Conservation (phyloP, 2,329 filamentous ascomycete species). For the Penicillium sp. region DNA sequence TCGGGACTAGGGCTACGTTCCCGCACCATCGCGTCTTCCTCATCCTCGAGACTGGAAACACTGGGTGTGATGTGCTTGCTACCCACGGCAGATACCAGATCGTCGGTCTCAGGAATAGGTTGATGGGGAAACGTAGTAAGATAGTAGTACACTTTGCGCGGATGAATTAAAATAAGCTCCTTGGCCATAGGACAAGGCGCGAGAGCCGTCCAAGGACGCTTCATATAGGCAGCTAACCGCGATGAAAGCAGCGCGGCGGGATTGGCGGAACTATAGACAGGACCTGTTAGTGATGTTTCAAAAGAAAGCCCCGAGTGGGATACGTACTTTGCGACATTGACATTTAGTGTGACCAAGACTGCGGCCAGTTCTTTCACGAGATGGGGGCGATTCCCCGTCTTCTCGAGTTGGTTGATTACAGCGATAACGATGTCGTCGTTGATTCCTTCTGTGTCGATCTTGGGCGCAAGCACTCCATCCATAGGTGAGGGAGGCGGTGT, state of each 20-base stretch:
- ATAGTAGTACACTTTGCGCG: slow-evolving; percentile 94
- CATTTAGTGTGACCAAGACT: slow-evolving; percentile 71
- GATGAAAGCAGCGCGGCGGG: slow-evolving; percentile 94
- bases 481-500: slow-evolving; percentile 78
- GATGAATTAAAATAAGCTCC: slow-evolving; percentile 87
- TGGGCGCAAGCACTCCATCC: slow-evolving; percentile 47
- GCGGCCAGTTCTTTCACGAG: slow-evolving; percentile 89
- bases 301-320: slow-evolving; percentile 4
- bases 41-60: slow-evolving; percentile 71
- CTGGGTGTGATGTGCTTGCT: slow-evolving; percentile 76
- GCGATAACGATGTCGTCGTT: slow-evolving; percentile 94
- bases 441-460: slow-evolving; percentile 77
- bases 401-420: slow-evolving; percentile 82
- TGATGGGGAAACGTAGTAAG: slow-evolving; percentile 84
- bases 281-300: slow-evolving; percentile 7
- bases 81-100: slow-evolving; percentile 50
- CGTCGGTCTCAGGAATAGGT: slow-evolving; percentile 67
- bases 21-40: slow-evolving; percentile 59
- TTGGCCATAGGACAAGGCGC: slow-evolving; percentile 87
- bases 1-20: slow-evolving; percentile 83
- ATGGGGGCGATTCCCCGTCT: slow-evolving; percentile 87
- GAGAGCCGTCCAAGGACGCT: slow-evolving; percentile 75
- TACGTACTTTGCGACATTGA: slow-evolving; percentile 87
- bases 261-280: slow-evolving; percentile 74
- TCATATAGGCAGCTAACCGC: slow-evolving; percentile 82